Percentiles rank a stretch among this genome's conserved stretches.
Evolutionary conservation across 73 alveolate species (phyloP).

Genomic region (Paramecium tetraurelia): DNA sequence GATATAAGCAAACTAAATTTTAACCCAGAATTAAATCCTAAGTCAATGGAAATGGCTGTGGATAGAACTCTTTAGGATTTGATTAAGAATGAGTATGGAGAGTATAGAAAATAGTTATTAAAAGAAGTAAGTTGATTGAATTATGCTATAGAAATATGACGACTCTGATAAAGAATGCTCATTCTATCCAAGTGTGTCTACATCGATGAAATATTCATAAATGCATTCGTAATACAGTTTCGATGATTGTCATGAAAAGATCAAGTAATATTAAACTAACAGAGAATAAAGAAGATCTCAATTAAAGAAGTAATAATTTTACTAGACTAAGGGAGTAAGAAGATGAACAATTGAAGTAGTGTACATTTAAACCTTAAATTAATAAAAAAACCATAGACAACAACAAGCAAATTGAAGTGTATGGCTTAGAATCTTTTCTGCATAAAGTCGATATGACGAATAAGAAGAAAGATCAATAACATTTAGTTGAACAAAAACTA

Average conservation of each 20-base stretch:
- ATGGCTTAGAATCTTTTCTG: constrained; percentile 19
- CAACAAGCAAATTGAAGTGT: neutral
- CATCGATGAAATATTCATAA: neutral
- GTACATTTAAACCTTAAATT: constrained; percentile 4
- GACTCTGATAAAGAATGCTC: constrained; percentile 20
- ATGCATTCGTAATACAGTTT: constrained; percentile 40
- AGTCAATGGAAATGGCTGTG: constrained; percentile 1
- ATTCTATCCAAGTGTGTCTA: constrained; percentile 15
- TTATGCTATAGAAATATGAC: neutral
- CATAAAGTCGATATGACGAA: neutral
- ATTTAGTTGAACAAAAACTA: neutral
- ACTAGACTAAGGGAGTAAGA: neutral
- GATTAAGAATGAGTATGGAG: neutral
- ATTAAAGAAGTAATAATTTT: neutral
- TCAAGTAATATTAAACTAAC: neutral
- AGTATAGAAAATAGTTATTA: neutral
- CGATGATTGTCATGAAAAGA: constrained; percentile 30
- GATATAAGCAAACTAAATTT: neutral
- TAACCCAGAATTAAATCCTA: constrained; percentile 34
- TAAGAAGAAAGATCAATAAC: neutral
- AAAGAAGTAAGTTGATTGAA: neutral
- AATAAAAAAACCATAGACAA: neutral
- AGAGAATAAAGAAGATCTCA: neutral
- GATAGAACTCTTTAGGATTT: constrained; percentile 10
- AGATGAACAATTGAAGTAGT: neutral